These are phyloP conservation scores for Aspergillus puulaauensis DNA, from an alignment of 2,329 filamentous ascomycete species.

Conservation along the genomic window DNA sequence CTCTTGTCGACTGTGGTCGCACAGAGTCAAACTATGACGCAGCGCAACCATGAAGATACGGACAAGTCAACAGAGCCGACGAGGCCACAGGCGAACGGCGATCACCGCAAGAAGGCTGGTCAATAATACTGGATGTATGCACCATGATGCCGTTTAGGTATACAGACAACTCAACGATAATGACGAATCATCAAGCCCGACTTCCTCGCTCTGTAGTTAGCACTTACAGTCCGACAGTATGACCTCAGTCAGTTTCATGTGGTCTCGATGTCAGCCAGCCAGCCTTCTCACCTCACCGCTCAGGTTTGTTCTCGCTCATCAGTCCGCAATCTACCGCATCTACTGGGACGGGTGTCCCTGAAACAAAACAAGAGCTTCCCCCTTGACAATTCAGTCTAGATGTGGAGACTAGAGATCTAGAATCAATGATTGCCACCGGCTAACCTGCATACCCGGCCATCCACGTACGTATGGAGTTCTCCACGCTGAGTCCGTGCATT, in stretches of 20 bases:
- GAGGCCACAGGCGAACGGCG: not conserved
- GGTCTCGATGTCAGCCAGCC: not conserved
- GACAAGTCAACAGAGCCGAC: not conserved
- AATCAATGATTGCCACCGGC: conserved; percentile 11
- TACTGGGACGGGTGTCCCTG: not conserved
- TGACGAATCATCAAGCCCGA: not conserved
- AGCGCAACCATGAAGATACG: not conserved
- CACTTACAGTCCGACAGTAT: not conserved
- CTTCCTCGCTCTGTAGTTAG: not conserved
- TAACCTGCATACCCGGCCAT: conserved; percentile 9
- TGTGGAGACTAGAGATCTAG: conserved; percentile 4
- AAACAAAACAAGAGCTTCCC: not conserved
- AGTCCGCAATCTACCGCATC: not conserved
- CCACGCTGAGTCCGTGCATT: conserved; percentile 4
- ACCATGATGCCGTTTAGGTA: not conserved
- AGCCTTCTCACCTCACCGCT: not conserved
- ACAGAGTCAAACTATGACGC: conserved; percentile 1
- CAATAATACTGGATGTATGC: not conserved
- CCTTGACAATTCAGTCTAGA: not conserved
- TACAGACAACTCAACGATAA: not conserved
- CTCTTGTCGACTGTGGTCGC: not conserved
- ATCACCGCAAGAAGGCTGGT: not conserved
- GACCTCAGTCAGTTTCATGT: not conserved
- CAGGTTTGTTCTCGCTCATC: not conserved
- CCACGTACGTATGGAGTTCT: conserved; percentile 1